Evolutionary conservation across 257 asterid genomes (phyloP), one percentile per base, ranked within the genome.

Genomic region (Solanum corneliomulleri): DNA sequence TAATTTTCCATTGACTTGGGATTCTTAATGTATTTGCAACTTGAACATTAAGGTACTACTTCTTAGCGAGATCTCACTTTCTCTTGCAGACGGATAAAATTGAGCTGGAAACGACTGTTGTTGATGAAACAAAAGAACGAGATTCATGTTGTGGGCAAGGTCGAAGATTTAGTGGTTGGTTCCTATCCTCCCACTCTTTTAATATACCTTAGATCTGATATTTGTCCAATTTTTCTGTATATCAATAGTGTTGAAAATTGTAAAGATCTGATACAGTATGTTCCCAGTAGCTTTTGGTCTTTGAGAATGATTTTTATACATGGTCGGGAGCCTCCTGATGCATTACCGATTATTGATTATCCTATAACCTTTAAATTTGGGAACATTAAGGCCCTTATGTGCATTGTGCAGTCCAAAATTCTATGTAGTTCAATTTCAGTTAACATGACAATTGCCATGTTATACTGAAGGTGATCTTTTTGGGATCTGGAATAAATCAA

Each of bases 21-120:
- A 45, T 47, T 9, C 52, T 39, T 87, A 12, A n/a, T 42, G 60
- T 44, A 14, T 42, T 85, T 85, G 20, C 66, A 85, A 33, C 69
- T 85, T 69, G 87, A 35, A 44, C 37, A 69, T 23, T 21, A 70
- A 85, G 25, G 70, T 39, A 45, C 71, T 23, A 62, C 64, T 18
- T 91, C 47, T 58, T 12, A 62, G 49, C 20, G 31, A 10, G 31
- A 62, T 91, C 60, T 66, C 62, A 33, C 83, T 86, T 88, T 87
- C 33, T 77, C 85, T 87, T 90, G 92, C 95, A 97, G 99, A 91
- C 96, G 4, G 99, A 97, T 87, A 97, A 97, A 90, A 93, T 97
- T 88, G 99, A 97, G 91, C 88, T 97, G 93, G 99, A 97, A 94
- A 94, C 98, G 87, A 97, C 99, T 68, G 99, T 97, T 82, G 97